Evolutionary conservation across 305 asterid species (phyloP).

Genomic region (Rubia balearica): DNA sequence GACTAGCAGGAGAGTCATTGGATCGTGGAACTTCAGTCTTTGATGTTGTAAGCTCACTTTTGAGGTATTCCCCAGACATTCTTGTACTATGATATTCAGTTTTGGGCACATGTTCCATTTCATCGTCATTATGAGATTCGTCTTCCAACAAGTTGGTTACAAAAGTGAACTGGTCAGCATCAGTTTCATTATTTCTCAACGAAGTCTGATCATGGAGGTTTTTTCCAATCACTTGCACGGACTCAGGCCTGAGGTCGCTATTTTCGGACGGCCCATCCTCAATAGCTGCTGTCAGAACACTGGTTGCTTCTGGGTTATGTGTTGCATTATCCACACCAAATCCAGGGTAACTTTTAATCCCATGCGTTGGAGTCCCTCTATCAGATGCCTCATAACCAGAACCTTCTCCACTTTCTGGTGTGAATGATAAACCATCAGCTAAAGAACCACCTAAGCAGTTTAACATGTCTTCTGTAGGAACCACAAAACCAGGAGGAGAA

Average conservation of each 20-base stretch:
- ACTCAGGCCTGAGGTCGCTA: slow-evolving; percentile 24
- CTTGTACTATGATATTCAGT: slow-evolving; percentile 8
- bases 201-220: slow-evolving; percentile 9
- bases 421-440: slow-evolving; percentile 29
- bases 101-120: slow-evolving; percentile 17
- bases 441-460: slow-evolving; percentile 29
- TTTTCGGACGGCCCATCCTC: slow-evolving; percentile 26
- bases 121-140: slow-evolving; percentile 7
- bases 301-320: slow-evolving; percentile 20
- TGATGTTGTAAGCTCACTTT: slow-evolving; percentile 19
- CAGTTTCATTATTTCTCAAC: slow-evolving; percentile 15
- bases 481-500: slow-evolving; percentile 26
- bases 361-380: slow-evolving; percentile 25
- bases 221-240: slow-evolving; percentile 22
- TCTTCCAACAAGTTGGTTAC: slow-evolving; percentile 12
- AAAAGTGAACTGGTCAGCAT: slow-evolving; percentile 7
- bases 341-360: slow-evolving; percentile 20
- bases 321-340: slow-evolving; percentile 22
- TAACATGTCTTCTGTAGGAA: slow-evolving; percentile 30
- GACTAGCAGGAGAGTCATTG: slow-evolving; percentile 14
- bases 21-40: slow-evolving; percentile 23
- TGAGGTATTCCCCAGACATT: slow-evolving; percentile 19
- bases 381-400: slow-evolving; percentile 38
- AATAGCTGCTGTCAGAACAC: slow-evolving; percentile 23
- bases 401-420: slow-evolving; percentile 27